These are phyloP conservation scores for Ballota nigra DNA, from an alignment of 257 asterid species.

Conservation along the genomic window DNA sequence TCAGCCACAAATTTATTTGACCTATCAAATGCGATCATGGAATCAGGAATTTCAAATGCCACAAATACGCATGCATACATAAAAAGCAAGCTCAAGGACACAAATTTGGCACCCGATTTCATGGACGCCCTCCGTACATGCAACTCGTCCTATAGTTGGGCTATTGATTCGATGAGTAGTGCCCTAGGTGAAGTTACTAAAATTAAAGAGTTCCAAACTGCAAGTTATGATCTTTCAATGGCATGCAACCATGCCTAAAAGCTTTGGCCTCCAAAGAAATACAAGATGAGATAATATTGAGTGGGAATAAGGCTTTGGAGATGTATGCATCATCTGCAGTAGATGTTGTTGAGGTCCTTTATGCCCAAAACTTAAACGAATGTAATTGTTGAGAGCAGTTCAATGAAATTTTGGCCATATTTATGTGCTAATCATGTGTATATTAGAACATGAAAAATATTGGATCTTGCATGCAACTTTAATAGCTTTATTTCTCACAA, in stretches of 20 bases:
- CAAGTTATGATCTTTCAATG: slow-evolving; percentile 16
- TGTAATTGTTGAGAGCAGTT: not conserved
- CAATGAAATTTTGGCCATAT: not conserved
- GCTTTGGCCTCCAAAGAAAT: not conserved
- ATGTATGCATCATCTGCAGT: slow-evolving; percentile 6
- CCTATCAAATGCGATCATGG: not conserved
- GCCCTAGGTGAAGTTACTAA: slow-evolving; percentile 15
- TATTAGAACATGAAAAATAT: not conserved
- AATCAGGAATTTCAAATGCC: slow-evolving; percentile 15
- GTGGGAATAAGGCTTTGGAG: slow-evolving; percentile 3
- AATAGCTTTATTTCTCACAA: not conserved
- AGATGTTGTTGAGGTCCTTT: not conserved
- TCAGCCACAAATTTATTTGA: not conserved
- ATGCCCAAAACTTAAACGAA: not conserved
- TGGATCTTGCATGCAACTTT: too few relatives aligned
- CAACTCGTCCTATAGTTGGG: not conserved
- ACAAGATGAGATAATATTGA: not conserved
- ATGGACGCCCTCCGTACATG: not conserved
- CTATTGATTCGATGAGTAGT: not conserved
- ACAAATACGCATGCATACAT: not conserved
- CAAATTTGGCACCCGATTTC: not conserved
- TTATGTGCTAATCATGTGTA: not conserved
- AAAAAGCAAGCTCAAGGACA: not conserved
- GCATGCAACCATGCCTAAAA: not conserved
- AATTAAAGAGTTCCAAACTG: not conserved